phyloP scores from a whole-genome alignment of 192 early-diverging fungal species.

The Coemansia sp. region DNA sequence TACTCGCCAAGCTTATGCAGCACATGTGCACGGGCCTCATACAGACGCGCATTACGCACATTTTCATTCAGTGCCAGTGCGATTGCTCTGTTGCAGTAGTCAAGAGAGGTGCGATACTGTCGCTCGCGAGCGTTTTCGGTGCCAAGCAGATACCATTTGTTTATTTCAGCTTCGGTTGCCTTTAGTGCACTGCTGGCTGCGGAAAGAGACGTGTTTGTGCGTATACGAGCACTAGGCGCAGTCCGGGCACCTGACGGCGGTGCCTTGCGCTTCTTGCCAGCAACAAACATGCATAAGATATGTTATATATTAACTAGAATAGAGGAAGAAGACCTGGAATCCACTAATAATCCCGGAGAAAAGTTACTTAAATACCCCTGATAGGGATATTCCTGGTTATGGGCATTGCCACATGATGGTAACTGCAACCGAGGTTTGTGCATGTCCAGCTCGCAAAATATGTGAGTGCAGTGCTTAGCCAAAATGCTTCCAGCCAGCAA shows the following conservation, averaged over 20 bases:
- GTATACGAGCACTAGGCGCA: background rate
- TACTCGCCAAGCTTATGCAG: slow-evolving; percentile 37
- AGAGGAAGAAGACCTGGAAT: too few relatives aligned
- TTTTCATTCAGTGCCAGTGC: slow-evolving; percentile 28
- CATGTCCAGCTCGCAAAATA: too few relatives aligned
- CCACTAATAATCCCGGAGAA: too few relatives aligned
- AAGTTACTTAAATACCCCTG: too few relatives aligned
- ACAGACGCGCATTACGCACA: slow-evolving; percentile 17
- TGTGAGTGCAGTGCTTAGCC: too few relatives aligned
- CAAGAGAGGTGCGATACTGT: slow-evolving; percentile 29
- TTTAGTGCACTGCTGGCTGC: background rate
- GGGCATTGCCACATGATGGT: too few relatives aligned
- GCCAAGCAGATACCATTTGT: slow-evolving; percentile 18
- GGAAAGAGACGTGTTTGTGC: background rate
- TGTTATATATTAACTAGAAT: too few relatives aligned
- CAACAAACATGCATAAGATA: slow-evolving; percentile 24
- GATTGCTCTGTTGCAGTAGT: slow-evolving; percentile 39
- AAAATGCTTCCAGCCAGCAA: too few relatives aligned
- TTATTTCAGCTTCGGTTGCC: slow-evolving; percentile 4
- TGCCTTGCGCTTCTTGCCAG: slow-evolving; percentile 27
- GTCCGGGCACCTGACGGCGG: background rate
- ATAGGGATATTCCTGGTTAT: too few relatives aligned
- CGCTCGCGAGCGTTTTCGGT: slow-evolving; percentile 25
- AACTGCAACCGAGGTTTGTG: too few relatives aligned
- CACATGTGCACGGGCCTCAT: slow-evolving; percentile 25